Conservation (phyloP, 2,329 filamentous ascomycete genomes). For the Arthrobotrys sphaeroides region DNA sequence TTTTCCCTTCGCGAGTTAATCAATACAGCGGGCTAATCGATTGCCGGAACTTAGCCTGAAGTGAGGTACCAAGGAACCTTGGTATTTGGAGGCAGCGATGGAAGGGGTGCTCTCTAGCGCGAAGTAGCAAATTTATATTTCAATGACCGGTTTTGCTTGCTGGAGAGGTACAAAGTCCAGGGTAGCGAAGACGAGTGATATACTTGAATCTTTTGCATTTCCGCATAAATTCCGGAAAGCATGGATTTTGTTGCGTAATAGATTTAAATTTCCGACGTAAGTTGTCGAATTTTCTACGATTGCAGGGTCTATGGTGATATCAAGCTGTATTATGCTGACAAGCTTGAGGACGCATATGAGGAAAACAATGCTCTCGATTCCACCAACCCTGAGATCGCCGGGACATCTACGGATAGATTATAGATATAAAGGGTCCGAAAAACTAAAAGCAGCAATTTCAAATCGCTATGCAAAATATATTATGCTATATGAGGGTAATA, state of each 20-base stretch:
- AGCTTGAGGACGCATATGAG: background rate
- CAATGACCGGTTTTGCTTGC: background rate
- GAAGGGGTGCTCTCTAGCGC: background rate
- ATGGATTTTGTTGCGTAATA: background rate
- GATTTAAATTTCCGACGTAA: background rate
- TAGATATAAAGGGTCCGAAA: background rate
- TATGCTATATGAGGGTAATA: conserved; percentile 32
- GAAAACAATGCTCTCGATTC: background rate
- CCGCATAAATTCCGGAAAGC: background rate
- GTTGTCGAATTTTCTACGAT: background rate
- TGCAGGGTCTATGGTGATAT: background rate
- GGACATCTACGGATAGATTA: background rate
- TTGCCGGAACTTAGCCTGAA: conserved; percentile 6
- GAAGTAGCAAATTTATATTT: background rate
- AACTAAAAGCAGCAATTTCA: conserved; percentile 27
- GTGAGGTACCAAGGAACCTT: background rate
- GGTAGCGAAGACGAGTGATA: background rate
- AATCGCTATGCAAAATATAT: conserved; percentile 43
- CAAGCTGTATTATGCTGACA: too few species aligned
- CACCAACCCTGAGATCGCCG: background rate
- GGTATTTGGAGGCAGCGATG: background rate
- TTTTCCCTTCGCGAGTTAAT: conserved; percentile 9
- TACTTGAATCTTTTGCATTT: background rate
- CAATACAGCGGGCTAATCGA: background rate
- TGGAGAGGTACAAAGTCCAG: background rate